Evolutionary conservation across 2,329 filamentous ascomycete genomes (phyloP).

Genomic region (Aspergillus cejpii): DNA sequence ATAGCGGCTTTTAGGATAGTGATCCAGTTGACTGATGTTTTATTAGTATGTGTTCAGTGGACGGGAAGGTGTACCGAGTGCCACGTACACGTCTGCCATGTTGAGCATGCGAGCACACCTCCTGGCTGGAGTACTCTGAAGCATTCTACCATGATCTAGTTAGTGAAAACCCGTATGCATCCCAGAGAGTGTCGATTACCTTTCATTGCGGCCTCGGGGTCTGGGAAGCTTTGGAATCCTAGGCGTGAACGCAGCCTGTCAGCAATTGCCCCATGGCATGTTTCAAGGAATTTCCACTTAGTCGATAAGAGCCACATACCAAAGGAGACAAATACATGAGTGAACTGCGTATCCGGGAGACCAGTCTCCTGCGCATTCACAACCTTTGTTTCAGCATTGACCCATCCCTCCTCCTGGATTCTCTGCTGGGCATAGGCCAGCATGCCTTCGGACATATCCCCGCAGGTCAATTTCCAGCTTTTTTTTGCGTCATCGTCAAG

Average conservation of each 20-base stretch:
- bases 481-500: slow-evolving; percentile 37
- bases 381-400: slow-evolving; percentile 40
- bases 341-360: slow-evolving; percentile 38
- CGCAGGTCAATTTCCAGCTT: slow-evolving; percentile 45
- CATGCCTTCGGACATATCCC: slow-evolving; percentile 44
- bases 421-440: slow-evolving; percentile 39
- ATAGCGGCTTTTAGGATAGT: slow-evolving; percentile 21
- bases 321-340: slow-evolving; percentile 45
- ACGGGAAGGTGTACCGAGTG: background rate
- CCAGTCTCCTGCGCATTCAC: slow-evolving; percentile 46
- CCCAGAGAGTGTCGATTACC: slow-evolving; percentile 20
- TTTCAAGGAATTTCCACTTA: too few relatives aligned
- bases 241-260: background rate
- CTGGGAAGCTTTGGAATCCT: slow-evolving; percentile 43
- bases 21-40: slow-evolving; percentile 23
- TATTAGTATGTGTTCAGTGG: background rate
- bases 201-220: slow-evolving; percentile 35
- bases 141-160: slow-evolving; percentile 18
- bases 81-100: slow-evolving; percentile 31
- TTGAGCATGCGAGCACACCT: slow-evolving; percentile 31
- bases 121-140: slow-evolving; percentile 32
- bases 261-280: background rate
- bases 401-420: slow-evolving; percentile 42
- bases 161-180: background rate
- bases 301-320: slow-evolving; percentile 21